phyloP scores from a whole-genome alignment of 2,329 filamentous ascomycete species.

The Cordyceps fumosorosea region DNA sequence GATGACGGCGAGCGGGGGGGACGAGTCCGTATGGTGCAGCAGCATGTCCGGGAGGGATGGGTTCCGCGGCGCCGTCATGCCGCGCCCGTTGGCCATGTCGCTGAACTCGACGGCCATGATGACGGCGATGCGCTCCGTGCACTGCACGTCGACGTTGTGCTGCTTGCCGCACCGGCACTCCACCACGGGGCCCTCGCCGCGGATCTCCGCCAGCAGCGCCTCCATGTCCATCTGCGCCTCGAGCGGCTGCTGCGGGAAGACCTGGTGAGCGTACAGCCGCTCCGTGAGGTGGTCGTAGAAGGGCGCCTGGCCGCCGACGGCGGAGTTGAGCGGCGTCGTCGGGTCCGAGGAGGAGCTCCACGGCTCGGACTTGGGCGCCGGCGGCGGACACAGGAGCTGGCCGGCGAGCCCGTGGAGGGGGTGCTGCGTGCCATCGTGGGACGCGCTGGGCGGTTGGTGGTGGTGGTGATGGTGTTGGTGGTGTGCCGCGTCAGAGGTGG shows the following conservation, averaged over 20 bases:
- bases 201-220: not conserved
- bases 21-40: slow-evolving; percentile 18
- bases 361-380: not conserved
- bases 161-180: slow-evolving; percentile 23
- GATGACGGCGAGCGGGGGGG: slow-evolving; percentile 19
- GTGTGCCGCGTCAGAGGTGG: not conserved
- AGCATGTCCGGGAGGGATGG: slow-evolving; percentile 20
- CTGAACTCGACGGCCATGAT: slow-evolving; percentile 22
- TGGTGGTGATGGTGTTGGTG: not conserved
- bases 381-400: not conserved
- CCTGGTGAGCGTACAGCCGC: not conserved
- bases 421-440: not conserved
- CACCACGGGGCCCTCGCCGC: slow-evolving; percentile 11
- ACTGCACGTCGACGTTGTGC: slow-evolving; percentile 19
- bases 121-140: slow-evolving; percentile 20
- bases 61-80: slow-evolving; percentile 18
- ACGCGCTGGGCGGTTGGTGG: not conserved
- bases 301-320: not conserved
- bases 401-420: not conserved
- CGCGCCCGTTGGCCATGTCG: slow-evolving; percentile 16
- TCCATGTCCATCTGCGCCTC: slow-evolving; percentile 2
- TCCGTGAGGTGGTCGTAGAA: not conserved
- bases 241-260: not conserved
- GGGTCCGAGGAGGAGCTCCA: not conserved
- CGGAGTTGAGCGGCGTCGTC: not conserved